A percentile compares a stretch with the other conserved stretches of the same genome.
These are phyloP conservation scores for Passiflora organensis DNA, from an alignment of 345 rosid species.

Conservation along the genomic window DNA sequence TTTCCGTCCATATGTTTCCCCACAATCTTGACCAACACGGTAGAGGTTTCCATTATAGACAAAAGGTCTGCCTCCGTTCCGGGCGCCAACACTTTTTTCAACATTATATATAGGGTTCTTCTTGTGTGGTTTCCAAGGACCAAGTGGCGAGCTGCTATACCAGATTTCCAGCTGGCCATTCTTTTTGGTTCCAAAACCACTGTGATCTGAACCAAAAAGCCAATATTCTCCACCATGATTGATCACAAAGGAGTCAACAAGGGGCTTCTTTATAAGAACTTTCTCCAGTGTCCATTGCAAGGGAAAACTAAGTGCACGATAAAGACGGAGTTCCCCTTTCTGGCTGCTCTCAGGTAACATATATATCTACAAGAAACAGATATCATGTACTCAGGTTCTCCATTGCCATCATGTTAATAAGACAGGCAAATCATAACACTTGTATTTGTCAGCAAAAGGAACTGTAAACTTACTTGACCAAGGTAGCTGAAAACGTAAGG, in stretches of 20 bases:
- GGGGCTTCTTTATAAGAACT: slow-evolving; percentile 62
- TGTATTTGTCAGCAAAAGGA: not conserved
- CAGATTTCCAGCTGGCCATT: slow-evolving; percentile 89
- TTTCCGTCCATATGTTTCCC: slow-evolving; percentile 71
- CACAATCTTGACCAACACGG: slow-evolving; percentile 97
- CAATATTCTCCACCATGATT: slow-evolving; percentile 59
- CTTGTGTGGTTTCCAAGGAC: slow-evolving; percentile 93
- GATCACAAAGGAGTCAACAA: slow-evolving; percentile 59
- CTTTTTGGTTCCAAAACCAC: slow-evolving; percentile 51
- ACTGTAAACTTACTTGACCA: slow-evolving; percentile 54
- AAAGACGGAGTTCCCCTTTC: slow-evolving; percentile 71
- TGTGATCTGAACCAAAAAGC: slow-evolving; percentile 89
- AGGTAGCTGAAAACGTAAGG: slow-evolving; percentile 76
- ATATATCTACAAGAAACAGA: slow-evolving; percentile 54
- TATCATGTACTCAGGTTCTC: too few relatives aligned
- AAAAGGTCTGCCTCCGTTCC: slow-evolving; percentile 92
- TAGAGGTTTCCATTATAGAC: slow-evolving; percentile 57
- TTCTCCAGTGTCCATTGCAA: slow-evolving; percentile 70
- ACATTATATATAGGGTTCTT: slow-evolving; percentile 75
- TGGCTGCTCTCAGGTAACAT: slow-evolving; percentile 87
- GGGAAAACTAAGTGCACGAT: slow-evolving; percentile 74
- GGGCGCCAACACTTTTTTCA: slow-evolving; percentile 57
- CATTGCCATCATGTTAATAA: too few relatives aligned
- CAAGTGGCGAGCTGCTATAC: slow-evolving; percentile 80
- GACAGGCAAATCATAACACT: too few relatives aligned